phyloP scores from a whole-genome alignment of 2,329 filamentous ascomycete genomes.

The Plectosphaerella cucumerina region DNA sequence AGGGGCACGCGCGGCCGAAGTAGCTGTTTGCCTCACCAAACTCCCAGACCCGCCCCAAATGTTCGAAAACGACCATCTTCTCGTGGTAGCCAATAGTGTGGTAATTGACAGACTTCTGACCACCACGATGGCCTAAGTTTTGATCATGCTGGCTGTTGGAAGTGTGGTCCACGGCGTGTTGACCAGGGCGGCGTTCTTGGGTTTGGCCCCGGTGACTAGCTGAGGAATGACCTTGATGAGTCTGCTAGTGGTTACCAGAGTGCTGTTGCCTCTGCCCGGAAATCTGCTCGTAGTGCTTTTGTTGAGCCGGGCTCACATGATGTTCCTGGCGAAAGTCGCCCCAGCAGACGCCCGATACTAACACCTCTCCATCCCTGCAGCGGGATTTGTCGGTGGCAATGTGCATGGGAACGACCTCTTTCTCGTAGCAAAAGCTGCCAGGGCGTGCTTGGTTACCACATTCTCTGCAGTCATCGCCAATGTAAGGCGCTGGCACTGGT shows the following conservation, averaged over 20 bases:
- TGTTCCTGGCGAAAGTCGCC: neutral
- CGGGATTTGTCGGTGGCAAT: neutral
- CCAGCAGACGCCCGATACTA: neutral
- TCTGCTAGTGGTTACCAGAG: too few species aligned
- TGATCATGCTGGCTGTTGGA: too few species aligned
- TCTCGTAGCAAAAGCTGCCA: neutral
- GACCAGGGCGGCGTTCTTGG: too few species aligned
- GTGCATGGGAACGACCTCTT: neutral
- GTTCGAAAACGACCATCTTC: neutral
- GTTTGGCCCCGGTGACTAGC: too few species aligned
- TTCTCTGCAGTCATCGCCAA: neutral
- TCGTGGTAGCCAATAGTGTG: too few species aligned
- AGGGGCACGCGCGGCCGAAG: neutral
- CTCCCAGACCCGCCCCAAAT: neutral
- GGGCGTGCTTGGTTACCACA: neutral
- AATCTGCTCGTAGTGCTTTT: too few species aligned
- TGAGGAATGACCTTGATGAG: too few species aligned
- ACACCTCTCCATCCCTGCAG: neutral
- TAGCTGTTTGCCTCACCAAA: neutral
- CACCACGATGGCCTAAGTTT: too few species aligned
- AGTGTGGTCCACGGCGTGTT: too few species aligned
- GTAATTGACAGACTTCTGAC: too few species aligned
- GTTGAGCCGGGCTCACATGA: too few species aligned
- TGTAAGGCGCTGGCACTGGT: neutral
- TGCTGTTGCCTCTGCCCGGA: too few species aligned